Conservation (phyloP, 2,329 filamentous ascomycete species). For the Rhynchosporium agropyri region DNA sequence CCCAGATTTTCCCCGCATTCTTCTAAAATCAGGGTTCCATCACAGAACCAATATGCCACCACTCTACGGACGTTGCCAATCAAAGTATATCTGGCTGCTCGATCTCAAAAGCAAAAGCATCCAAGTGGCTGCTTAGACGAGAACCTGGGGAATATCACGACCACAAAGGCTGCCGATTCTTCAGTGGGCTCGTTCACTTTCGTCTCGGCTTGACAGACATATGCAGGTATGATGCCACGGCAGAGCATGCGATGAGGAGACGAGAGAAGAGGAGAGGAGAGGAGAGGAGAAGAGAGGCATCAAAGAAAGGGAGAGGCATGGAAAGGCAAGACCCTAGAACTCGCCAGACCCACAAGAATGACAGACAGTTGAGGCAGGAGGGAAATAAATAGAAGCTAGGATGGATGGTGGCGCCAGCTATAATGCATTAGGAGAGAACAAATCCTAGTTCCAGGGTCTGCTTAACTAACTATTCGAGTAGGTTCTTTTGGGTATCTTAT, state of each 20-base stretch:
- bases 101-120: constrained; percentile 1
- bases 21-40: constrained; percentile 3
- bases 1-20: constrained; percentile 30
- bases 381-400: not conserved
- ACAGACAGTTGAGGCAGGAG: constrained; percentile 4
- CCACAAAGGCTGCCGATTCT: not conserved
- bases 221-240: constrained; percentile 14
- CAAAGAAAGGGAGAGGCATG: not conserved
- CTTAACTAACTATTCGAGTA: too few species aligned
- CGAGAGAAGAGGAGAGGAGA: not conserved
- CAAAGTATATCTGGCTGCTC: constrained; percentile 18
- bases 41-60: constrained; percentile 15
- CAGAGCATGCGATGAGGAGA: not conserved
- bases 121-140: constrained; percentile 22
- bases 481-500: too few species aligned
- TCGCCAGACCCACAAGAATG: not conserved
- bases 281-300: not conserved
- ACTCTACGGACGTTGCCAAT: not conserved
- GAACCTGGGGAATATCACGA: constrained; percentile 25
- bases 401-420: constrained; percentile 1
- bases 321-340: not conserved
- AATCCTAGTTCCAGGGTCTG: not conserved
- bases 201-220: constrained; percentile 16
- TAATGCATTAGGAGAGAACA: not conserved
- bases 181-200: constrained; percentile 2